Conservation (phyloP, 163 green algal species). For the Scenedesmus sp. region DNA sequence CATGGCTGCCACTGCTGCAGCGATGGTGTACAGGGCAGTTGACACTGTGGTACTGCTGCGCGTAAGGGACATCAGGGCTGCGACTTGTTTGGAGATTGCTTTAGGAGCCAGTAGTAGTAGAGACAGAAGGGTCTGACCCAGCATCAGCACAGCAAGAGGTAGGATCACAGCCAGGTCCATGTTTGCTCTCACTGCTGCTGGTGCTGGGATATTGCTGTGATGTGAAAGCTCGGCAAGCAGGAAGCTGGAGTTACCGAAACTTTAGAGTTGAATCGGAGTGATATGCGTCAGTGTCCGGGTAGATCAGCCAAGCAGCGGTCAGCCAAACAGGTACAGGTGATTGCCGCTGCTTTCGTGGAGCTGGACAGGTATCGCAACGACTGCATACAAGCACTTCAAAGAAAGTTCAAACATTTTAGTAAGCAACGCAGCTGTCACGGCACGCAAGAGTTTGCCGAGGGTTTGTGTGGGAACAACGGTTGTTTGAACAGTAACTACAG, state of each 20-base stretch:
- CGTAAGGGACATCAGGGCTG: neutral
- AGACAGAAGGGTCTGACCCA: slow-evolving; percentile 17
- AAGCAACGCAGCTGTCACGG: neutral
- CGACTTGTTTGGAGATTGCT: slow-evolving; percentile 17
- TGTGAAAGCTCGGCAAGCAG: too few relatives aligned
- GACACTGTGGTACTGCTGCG: slow-evolving; percentile 18
- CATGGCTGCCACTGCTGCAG: slow-evolving; percentile 37
- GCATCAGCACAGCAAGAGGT: slow-evolving; percentile 29
- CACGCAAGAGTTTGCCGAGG: neutral
- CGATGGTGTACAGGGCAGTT: slow-evolving; percentile 32
- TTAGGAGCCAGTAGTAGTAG: slow-evolving; percentile 26
- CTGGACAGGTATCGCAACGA: neutral
- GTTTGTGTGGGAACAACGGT: neutral
- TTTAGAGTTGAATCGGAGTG: too few relatives aligned
- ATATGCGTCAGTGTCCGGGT: neutral
- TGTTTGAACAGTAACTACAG: slow-evolving; percentile 8
- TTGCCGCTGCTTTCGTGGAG: neutral
- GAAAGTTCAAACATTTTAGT: neutral
- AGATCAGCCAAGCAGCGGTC: neutral
- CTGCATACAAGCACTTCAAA: neutral
- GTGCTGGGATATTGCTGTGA: neutral
- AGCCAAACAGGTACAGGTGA: neutral
- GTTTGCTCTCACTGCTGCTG: neutral
- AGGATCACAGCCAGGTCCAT: slow-evolving; percentile 47
- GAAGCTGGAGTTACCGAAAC: neutral